These are phyloP conservation scores for Linnemannia exigua DNA, from an alignment of 192 early-diverging fungal genomes.

Conservation along the genomic window DNA sequence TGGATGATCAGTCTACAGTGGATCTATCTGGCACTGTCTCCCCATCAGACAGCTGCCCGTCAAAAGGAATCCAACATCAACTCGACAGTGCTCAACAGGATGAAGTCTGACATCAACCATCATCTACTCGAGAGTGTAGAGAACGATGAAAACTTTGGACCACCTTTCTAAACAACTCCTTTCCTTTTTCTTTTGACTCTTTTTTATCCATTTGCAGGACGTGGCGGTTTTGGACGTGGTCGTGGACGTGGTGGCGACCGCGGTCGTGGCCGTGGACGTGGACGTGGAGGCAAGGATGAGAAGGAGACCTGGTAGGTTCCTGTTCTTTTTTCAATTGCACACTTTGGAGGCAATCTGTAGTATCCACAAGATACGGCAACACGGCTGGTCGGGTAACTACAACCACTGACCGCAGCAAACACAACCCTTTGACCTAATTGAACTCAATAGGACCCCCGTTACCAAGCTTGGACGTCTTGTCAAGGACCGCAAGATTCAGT, in stretches of 20 bases:
- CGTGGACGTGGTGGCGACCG: slow-evolving; percentile 79
- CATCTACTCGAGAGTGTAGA: neutral
- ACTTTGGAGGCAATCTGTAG: slow-evolving; percentile 66
- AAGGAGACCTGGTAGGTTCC: slow-evolving; percentile 62
- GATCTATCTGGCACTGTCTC: neutral
- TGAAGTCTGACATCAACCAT: neutral
- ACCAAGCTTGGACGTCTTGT: slow-evolving; percentile 99
- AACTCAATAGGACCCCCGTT: slow-evolving; percentile 74
- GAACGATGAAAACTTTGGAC: neutral
- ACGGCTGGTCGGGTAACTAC: too few relatives aligned
- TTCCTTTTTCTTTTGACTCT: neutral
- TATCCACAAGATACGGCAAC: too few relatives aligned
- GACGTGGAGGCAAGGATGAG: slow-evolving; percentile 79
- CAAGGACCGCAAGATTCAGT: slow-evolving; percentile 96
- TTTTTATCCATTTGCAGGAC: slow-evolving; percentile 64
- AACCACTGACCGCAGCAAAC: neutral
- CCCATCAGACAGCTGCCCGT: neutral
- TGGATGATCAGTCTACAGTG: neutral
- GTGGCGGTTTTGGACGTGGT: slow-evolving; percentile 84
- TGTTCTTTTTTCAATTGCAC: slow-evolving; percentile 51
- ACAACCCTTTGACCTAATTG: neutral
- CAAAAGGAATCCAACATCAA: neutral
- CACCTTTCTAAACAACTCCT: neutral
- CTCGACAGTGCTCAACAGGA: neutral
- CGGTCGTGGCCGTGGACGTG: slow-evolving; percentile 78